Conservation (phyloP, 179 eudicot genomes). For the Dionaea muscipula region DNA sequence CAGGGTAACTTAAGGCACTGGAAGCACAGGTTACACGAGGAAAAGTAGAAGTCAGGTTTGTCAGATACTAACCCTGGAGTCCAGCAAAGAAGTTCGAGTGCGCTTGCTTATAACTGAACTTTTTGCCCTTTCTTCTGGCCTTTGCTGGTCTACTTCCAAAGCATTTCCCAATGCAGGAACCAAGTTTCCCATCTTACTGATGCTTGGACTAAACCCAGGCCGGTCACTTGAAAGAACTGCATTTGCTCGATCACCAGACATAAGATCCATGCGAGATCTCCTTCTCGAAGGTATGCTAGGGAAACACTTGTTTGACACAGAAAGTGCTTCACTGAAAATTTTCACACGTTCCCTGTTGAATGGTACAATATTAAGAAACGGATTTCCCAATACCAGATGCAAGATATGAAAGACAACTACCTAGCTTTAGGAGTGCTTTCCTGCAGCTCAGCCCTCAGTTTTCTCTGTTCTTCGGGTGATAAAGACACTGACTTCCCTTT, state of each 20-base stretch:
- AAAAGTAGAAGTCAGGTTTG: neutral
- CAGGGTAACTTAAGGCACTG: neutral
- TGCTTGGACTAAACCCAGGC: conserved; percentile 26
- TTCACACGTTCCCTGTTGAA: conserved; percentile 44
- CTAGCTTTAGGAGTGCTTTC: conserved; percentile 41
- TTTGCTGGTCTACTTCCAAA: conserved; percentile 34
- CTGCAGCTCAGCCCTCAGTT: conserved; percentile 33
- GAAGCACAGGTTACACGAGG: neutral
- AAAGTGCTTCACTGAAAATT: conserved; percentile 35
- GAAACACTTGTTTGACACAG: conserved; percentile 43
- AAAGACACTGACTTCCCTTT: conserved; percentile 32
- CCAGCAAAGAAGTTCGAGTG: conserved; percentile 50
- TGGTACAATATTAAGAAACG: conserved; percentile 1
- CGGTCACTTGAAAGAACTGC: conserved; percentile 25
- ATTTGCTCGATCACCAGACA: conserved; percentile 34
- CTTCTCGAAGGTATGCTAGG: conserved; percentile 48
- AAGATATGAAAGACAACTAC: conserved; percentile 20
- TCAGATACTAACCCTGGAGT: conserved; percentile 39
- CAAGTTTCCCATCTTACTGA: conserved; percentile 35
- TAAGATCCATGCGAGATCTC: conserved; percentile 45
- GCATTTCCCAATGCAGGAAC: conserved; percentile 25
- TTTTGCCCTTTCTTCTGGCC: conserved; percentile 39
- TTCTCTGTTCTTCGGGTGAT: conserved; percentile 33
- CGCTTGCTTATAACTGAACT: conserved; percentile 43
- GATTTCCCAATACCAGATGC: neutral